A percentile compares a stretch with the other conserved stretches of the same genome.
Evolutionary conservation across 331 rosid species (phyloP).

Genomic region (Quercus tomentella): DNA sequence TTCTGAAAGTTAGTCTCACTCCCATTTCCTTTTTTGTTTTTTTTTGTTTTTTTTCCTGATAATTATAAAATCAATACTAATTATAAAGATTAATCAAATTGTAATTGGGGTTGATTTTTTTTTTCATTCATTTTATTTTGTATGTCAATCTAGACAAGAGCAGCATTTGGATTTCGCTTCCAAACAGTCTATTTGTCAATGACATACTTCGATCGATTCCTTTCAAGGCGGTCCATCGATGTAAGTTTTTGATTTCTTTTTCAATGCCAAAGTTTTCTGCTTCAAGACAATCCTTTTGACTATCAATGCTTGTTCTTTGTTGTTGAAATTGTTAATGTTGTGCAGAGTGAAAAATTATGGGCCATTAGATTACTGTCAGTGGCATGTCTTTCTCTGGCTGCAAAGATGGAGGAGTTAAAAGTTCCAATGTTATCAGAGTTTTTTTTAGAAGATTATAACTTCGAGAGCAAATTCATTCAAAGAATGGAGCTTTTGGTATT

Average conservation of each 20-base stretch:
- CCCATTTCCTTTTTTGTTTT: not conserved
- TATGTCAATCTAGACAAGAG: conserved; percentile 46
- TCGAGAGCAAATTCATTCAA: conserved; percentile 44
- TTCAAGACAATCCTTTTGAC: not conserved
- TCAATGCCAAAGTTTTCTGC: not conserved
- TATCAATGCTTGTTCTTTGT: not conserved
- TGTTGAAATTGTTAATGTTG: conserved; percentile 1
- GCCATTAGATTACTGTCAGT: conserved; percentile 55
- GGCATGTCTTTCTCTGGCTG: conserved; percentile 76
- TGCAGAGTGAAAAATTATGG: conserved; percentile 71
- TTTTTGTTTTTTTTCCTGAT: conserved; percentile 11
- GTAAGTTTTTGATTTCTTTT: conserved; percentile 37
- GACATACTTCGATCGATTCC: conserved; percentile 72
- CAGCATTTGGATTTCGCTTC: conserved; percentile 57
- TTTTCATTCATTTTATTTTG: not conserved
- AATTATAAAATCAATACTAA: no score
- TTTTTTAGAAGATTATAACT: conserved; percentile 40
- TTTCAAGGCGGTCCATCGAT: conserved; percentile 44
- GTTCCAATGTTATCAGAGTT: conserved; percentile 51
- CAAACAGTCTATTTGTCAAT: conserved; percentile 85
- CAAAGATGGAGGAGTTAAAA: conserved; percentile 70
- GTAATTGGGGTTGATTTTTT: not conserved
- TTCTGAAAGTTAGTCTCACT: conserved; percentile 57
- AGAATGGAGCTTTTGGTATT: conserved; percentile 84
- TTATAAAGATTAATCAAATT: conserved; percentile 10